Base-by-base conservation (phyloP, 139 green algal species). In the Desmodesmus armatus region DNA sequence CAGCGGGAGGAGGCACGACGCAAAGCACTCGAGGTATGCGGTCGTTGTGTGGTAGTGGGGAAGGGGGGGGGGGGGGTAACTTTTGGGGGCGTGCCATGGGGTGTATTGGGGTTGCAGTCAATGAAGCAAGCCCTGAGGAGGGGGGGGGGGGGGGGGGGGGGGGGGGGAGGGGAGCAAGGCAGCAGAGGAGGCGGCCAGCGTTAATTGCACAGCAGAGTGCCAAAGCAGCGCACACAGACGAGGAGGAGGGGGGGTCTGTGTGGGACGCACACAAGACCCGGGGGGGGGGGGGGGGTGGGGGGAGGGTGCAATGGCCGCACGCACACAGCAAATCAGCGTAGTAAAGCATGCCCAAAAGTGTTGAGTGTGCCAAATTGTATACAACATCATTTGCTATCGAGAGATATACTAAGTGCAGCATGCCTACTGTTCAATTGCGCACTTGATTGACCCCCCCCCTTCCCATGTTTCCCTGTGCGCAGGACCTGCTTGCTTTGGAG, bases 291-390 rank as follows among this genome's bases (percentile, higher is more conserved):
- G 31, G 55, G 9, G 55, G 3, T 65, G 3, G 31, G 55, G 37
- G 60, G 60, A 63, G 53, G 53, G n/a, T n/a, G n/a, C n/a, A n/a
- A n/a, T n/a, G n/a, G 71, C 71, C 27, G 43, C n/a, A 43, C n/a
- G n/a, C n/a, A n/a, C n/a, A 21, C 40, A 39, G 41, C 71, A 78
- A 21, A 78, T 41, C 71, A 79, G 71, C 43, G 19, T 3, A 79
- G 19, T 0, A 25, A 29, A 62, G 71, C 71, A 65, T 43, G n/a
- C 62, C 43, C 47, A 6, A 33, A 60, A 58, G 71, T n/a, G n/a
- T 23, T 58, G 29, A n/a, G n/a, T n/a, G n/a, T n/a, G n/a, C n/a
- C n/a, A n/a, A n/a, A n/a, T n/a, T n/a, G n/a, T n/a, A n/a, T n/a
- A n/a, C n/a, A n/a, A n/a, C n/a, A n/a, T n/a, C n/a, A n/a, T n/a